Evolutionary conservation across 2,329 filamentous ascomycete species (phyloP).

Genomic region (Aspergillus sergii): DNA sequence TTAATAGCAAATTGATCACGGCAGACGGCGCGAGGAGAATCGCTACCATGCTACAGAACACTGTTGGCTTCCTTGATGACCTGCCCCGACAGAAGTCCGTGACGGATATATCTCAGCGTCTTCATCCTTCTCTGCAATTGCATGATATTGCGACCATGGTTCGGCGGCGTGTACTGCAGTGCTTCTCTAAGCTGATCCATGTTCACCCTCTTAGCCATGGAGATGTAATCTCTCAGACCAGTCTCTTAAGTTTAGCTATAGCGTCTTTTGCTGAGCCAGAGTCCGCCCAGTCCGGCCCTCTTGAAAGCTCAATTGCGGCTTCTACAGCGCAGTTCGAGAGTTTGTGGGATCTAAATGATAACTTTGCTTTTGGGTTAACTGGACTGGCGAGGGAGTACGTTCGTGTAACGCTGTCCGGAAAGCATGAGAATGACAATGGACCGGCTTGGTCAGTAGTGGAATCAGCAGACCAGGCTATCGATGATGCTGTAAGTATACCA

Average conservation of each 20-base stretch:
- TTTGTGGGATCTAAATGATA: constrained; percentile 93
- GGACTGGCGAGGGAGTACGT: constrained; percentile 79
- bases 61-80: constrained; percentile 82
- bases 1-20: constrained; percentile 87
- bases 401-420: constrained; percentile 69
- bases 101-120: constrained; percentile 81
- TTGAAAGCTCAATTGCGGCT: constrained; percentile 89
- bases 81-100: constrained; percentile 80
- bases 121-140: constrained; percentile 83
- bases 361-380: constrained; percentile 91
- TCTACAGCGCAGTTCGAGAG: constrained; percentile 88
- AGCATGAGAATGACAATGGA: constrained; percentile 63
- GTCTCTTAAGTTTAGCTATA: constrained; percentile 84
- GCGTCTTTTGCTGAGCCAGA: constrained; percentile 93
- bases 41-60: constrained; percentile 92
- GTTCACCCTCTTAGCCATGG: constrained; percentile 81
- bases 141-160: constrained; percentile 93
- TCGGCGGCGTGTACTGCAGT: constrained; percentile 87
- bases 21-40: constrained; percentile 93
- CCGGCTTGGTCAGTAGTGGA: constrained; percentile 43
- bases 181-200: constrained; percentile 88
- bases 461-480: constrained; percentile 40
- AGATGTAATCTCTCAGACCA: constrained; percentile 87
- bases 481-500: constrained; percentile 42
- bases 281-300: constrained; percentile 66